Base-by-base conservation (phyloP, 2,329 filamentous ascomycete genomes). In the Diaporthe capsici region DNA sequence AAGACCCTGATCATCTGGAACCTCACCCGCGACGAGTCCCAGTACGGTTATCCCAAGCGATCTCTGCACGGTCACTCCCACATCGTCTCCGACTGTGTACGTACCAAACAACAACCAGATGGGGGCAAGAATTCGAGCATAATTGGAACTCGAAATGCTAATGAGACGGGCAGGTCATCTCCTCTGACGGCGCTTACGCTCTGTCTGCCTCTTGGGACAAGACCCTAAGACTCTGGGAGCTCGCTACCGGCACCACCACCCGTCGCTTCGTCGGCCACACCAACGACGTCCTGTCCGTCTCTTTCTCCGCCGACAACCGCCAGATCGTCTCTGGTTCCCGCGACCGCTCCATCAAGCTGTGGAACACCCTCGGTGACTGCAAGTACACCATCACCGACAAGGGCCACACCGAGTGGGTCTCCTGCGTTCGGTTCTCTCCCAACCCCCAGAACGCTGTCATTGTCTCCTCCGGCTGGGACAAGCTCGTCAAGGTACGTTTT, bases 361-460 rank as follows among this genome's bases (percentile, higher is more conserved):
- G 97, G 97, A 99, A 99, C 92, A 99, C 97, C 83, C 95, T 99
- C 81, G 97, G 97, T 89, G 97, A 99, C 93, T 99, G 97, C 96
- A 99, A 99, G 92, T 99, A 93, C 94, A 99, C 96, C 91, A 98
- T 99, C 92, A 98, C 95, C 89, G 97, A 99, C 87, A 99, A 99
- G 94, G 97, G 97, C 87, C 97, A 99, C 92, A 95, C 95, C 88
- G 97, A 99, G 89, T 99, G 97, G 97, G 97, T 98, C 83, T 98
- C 96, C 79, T 98, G 96, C 91, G 97, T 99, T 82, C 94, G 97
- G 88, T 99, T 99, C 94, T 97, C 94, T 90, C 97, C 97, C 86
- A 99, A 99, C 93, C 97, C 97, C 85, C 96, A 98, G 92, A 99
- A 98, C 94, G 96, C 97, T 82, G 97, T 99, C 87, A 99, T 99